Percentiles rank a stretch among this genome's conserved stretches.
phyloP scores from a whole-genome alignment of 148 eudicot genomes.

The Agrostemma githago region DNA sequence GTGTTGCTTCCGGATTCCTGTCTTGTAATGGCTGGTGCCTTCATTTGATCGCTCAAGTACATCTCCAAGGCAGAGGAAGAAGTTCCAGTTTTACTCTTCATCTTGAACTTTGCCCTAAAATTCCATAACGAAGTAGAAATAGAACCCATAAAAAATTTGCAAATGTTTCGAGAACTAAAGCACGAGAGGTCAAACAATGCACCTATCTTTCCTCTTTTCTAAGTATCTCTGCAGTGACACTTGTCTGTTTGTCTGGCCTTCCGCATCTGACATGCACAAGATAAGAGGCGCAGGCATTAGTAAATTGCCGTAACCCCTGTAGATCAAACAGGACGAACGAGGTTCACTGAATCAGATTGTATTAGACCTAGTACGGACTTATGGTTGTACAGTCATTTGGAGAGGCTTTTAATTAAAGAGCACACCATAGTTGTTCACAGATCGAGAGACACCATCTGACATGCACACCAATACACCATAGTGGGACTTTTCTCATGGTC shows the following conservation, averaged over 20 bases:
- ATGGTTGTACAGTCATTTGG: not conserved
- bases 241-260: constrained; percentile 54
- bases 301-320: constrained; percentile 3
- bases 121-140: constrained; percentile 22
- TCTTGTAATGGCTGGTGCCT: constrained; percentile 36
- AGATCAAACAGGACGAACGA: not conserved
- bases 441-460: no score
- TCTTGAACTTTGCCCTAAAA: constrained; percentile 81
- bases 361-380: no score
- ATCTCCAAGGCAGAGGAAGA: constrained; percentile 57
- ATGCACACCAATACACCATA: no score
- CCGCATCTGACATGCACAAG: constrained; percentile 41
- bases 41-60: constrained; percentile 53
- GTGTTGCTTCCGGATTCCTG: constrained; percentile 38
- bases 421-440: no score
- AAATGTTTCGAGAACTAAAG: not conserved
- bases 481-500: no score
- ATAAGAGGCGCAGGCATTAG: not conserved
- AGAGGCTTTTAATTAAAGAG: not conserved
- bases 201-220: constrained; percentile 83
- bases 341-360: not conserved
- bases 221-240: constrained; percentile 57
- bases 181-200: constrained; percentile 18
- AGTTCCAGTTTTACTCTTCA: constrained; percentile 63
- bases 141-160: constrained; percentile 3